Conservation (phyloP, 352 stramenopile genomes). For the Phytopythium helicoides region DNA sequence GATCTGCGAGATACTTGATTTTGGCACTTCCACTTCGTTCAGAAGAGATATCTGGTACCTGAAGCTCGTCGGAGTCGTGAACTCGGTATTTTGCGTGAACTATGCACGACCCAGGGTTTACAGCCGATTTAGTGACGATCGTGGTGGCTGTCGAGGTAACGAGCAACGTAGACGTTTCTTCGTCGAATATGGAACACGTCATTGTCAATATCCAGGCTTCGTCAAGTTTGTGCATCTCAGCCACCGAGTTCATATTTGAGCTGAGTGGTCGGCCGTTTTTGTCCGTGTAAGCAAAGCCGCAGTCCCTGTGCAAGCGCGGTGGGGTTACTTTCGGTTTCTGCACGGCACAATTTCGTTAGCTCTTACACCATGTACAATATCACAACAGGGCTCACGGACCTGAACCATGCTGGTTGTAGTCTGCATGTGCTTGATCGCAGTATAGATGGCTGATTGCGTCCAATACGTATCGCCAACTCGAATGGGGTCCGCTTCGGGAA, state of each 20-base stretch:
- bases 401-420: too few relatives aligned
- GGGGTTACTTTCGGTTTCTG: neutral
- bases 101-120: neutral
- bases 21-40: neutral
- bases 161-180: neutral
- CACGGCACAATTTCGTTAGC: too few relatives aligned
- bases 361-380: too few relatives aligned
- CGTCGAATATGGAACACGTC: neutral
- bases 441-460: neutral
- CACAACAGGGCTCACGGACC: neutral
- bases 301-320: neutral
- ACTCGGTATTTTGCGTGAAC: constrained; percentile 2
- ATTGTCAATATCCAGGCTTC: neutral
- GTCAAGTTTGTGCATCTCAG: constrained; percentile 1
- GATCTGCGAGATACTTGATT: neutral
- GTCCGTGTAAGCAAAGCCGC: neutral
- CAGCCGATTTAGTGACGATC: neutral
- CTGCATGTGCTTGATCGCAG: too few relatives aligned
- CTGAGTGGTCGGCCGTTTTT: neutral
- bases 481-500: neutral
- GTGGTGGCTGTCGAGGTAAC: neutral
- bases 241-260: neutral
- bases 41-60: neutral
- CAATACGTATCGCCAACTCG: neutral
- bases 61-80: neutral